Evolutionary conservation across 495 filamentous ascomycete genomes (phyloP), one percentile per base, ranked within the genome.

Genomic region (Xylaria intraflava): DNA sequence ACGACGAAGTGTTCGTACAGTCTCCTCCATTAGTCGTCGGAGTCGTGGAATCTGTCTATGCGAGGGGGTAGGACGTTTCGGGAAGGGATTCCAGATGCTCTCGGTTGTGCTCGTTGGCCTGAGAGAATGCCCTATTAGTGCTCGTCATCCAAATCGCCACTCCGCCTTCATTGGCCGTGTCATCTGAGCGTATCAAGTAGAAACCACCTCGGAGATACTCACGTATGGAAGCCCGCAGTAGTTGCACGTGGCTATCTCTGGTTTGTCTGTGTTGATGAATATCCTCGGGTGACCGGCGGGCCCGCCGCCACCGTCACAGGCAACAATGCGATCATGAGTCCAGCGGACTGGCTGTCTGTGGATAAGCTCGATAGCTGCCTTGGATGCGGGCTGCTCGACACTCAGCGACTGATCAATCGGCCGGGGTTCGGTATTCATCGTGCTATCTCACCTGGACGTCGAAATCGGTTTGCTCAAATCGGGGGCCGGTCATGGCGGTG

Each of bases 191-290:
- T 31, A 19, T 41, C n/a, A 7, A 22, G 6, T 20, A 1, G 39
- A 30, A 17, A 9, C 12, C n/a, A 23, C 23, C 41, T 16, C 16
- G 31, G n/a, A 20, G 20, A 17, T 35, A 83, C 92, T 66, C 78
- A 96, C 93, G 66, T 85, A 98, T 59, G 94, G 93, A 60, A 91
- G 65, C n/a, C 93, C 93, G 67, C 93, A 98, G 74, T 98, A 98
- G 54, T 77, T 83, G 76, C 93, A 98, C 64, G 78, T 78, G 64
- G 78, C 81, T 65, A 98, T 95, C 75, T 96, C 83, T 52, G 93
- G 86, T 79, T 96, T 96, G 74, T 98, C 93, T 59, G 88, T 84
- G 71, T 98, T 98, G 79, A 98, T 98, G 70, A 87, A 98, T 69
- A 98, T 86, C 65, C 80, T 79, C 35, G 93, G 93, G 71, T 98